phyloP scores from a whole-genome alignment of 2,329 filamentous ascomycete genomes.

The Rhynchosporium graminicola region DNA sequence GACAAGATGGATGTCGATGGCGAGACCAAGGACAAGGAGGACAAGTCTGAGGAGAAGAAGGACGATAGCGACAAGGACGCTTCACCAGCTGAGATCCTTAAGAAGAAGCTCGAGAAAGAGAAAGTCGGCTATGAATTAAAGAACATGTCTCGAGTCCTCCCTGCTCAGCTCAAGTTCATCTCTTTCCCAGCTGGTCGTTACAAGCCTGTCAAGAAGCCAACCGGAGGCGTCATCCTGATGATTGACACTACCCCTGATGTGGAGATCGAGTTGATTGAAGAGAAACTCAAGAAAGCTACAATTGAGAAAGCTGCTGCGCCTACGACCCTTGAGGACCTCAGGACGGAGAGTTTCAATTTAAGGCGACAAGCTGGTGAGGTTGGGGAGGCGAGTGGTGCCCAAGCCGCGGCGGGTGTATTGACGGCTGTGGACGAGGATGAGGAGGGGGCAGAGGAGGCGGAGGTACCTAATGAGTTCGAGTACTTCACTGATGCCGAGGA shows the following conservation, averaged over 20 bases:
- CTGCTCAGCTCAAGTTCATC: constrained; percentile 91
- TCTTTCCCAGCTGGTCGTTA: constrained; percentile 90
- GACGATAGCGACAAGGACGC: constrained; percentile 60
- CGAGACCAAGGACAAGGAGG: constrained; percentile 51
- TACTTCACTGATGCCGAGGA: constrained; percentile 60
- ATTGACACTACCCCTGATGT: constrained; percentile 80
- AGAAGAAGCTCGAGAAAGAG: constrained; percentile 94
- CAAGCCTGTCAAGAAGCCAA: constrained; percentile 92
- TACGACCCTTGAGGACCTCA: constrained; percentile 36
- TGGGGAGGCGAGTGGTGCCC: constrained; percentile 52
- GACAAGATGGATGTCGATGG: constrained; percentile 91
- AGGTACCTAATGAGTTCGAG: constrained; percentile 71
- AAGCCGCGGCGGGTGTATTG: constrained; percentile 75
- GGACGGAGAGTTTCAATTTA: constrained; percentile 42
- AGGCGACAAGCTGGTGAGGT: constrained; percentile 44
- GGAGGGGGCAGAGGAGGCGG: constrained; percentile 72
- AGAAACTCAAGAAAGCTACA: constrained; percentile 84
- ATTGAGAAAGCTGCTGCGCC: constrained; percentile 59
- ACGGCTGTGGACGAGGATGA: constrained; percentile 86
- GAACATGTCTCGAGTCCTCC: constrained; percentile 95
- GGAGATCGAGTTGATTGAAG: constrained; percentile 78
- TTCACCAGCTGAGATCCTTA: constrained; percentile 56
- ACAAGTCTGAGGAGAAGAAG: constrained; percentile 60
- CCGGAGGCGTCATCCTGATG: constrained; percentile 90
- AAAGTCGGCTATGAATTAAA: constrained; percentile 95